Evolutionary conservation across 139 green algal genomes (phyloP).

Genomic region (Tetratostichococcus sp.): DNA sequence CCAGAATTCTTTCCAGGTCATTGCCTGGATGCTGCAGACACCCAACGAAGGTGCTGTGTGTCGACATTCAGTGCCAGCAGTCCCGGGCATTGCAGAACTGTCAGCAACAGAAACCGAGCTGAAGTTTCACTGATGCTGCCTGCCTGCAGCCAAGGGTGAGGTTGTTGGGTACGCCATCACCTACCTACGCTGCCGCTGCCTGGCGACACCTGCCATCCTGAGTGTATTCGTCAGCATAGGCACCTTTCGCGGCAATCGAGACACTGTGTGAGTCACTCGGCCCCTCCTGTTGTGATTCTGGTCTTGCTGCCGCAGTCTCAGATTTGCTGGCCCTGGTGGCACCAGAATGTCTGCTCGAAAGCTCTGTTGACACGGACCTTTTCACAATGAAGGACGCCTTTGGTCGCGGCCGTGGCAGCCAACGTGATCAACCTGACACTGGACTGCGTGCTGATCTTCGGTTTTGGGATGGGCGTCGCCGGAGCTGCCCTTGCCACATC

Average conservation of each 20-base stretch:
- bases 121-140: too few species aligned
- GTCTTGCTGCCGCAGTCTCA: too few species aligned
- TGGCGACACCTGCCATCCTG: conserved; percentile 16
- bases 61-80: too few species aligned
- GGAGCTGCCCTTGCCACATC: background rate
- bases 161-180: conserved; percentile 8
- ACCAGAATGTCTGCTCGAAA: background rate
- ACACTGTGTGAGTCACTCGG: conserved; percentile 17
- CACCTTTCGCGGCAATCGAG: conserved; percentile 23
- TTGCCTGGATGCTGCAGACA: too few species aligned
- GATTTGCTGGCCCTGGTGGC: too few species aligned
- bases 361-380: background rate
- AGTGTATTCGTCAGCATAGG: conserved; percentile 17
- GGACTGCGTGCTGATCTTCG: conserved; percentile 25
- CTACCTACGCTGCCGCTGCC: conserved; percentile 21
- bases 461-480: conserved; percentile 19
- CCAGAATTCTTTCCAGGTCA: too few species aligned
- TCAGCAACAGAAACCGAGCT: too few species aligned
- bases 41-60: too few species aligned
- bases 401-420: conserved; percentile 14
- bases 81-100: too few species aligned
- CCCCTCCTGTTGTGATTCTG: background rate
- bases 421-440: conserved; percentile 19
- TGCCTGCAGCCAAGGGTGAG: conserved; percentile 5
- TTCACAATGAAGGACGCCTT: conserved; percentile 12